Percentiles rank a stretch among this genome's conserved stretches.
Conservation (phyloP, 768 basidiomycete species). For the Psilocybe subaeruginosa region DNA sequence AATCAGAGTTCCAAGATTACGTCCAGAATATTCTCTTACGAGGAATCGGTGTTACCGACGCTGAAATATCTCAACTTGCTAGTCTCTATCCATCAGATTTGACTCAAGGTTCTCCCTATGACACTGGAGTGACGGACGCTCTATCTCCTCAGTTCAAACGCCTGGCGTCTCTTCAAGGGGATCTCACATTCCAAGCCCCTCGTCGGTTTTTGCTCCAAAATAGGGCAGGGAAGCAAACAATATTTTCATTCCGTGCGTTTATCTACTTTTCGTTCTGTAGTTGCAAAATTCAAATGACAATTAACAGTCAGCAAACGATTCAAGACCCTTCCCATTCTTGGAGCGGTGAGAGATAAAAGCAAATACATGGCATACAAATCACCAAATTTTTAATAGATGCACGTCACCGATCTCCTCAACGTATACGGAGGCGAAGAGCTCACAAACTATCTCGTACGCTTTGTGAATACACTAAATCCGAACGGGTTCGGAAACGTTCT, state of each 20-base stretch:
- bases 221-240: slow-evolving; percentile 36
- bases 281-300: not conserved
- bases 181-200: slow-evolving; percentile 48
- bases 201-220: slow-evolving; percentile 45
- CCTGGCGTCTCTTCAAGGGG: slow-evolving; percentile 48
- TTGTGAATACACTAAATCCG: slow-evolving; percentile 35
- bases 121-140: slow-evolving; percentile 46
- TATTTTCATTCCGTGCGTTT: slow-evolving; percentile 42
- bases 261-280: not conserved
- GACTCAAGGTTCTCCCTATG: slow-evolving; percentile 54
- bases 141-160: slow-evolving; percentile 49
- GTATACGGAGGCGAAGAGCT: slow-evolving; percentile 45
- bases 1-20: slow-evolving; percentile 25
- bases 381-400: slow-evolving; percentile 22
- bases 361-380: too few species aligned
- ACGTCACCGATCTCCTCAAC: slow-evolving; percentile 44
- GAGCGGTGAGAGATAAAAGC: slow-evolving; percentile 37
- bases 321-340: slow-evolving; percentile 44
- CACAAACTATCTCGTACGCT: slow-evolving; percentile 49
- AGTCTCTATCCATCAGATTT: slow-evolving; percentile 41
- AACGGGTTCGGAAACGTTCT: slow-evolving; percentile 23
- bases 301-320: slow-evolving; percentile 46
- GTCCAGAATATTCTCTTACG: slow-evolving; percentile 33
- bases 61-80: slow-evolving; percentile 32
- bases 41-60: slow-evolving; percentile 26